A percentile compares a stretch with the other conserved stretches of the same genome.
Conservation (phyloP, 1,284 basidiomycete species). For the Somion occarium region DNA sequence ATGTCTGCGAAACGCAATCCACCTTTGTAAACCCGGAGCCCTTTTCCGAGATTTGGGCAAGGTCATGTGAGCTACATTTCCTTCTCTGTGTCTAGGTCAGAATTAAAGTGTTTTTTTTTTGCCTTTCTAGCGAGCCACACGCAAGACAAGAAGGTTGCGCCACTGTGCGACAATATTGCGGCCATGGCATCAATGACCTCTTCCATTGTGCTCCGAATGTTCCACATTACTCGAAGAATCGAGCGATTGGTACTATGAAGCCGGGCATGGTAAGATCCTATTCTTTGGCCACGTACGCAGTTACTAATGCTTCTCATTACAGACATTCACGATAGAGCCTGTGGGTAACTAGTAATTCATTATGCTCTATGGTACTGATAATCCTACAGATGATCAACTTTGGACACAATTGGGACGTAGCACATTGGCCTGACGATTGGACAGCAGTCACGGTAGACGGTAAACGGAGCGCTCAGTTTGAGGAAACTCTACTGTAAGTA, state of each 20-base stretch:
- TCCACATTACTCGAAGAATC: constrained; percentile 87
- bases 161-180: constrained; percentile 85
- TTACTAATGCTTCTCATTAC: background rate
- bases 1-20: constrained; percentile 84
- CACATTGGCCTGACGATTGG: constrained; percentile 91
- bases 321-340: constrained; percentile 80
- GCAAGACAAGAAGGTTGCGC: constrained; percentile 78
- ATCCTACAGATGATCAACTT: constrained; percentile 85
- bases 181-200: constrained; percentile 85
- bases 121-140: constrained; percentile 64
- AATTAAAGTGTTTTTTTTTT: background rate
- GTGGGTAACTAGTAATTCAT: constrained; percentile 33
- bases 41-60: constrained; percentile 83
- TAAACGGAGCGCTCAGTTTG: constrained; percentile 89
- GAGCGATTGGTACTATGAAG: constrained; percentile 80
- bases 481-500: constrained; percentile 86
- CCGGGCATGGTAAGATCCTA: constrained; percentile 64
- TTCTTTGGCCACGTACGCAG: background rate
- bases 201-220: constrained; percentile 77
- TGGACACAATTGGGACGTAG: constrained; percentile 65
- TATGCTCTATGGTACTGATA: constrained; percentile 12
- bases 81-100: background rate
- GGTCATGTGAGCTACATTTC: constrained; percentile 54
- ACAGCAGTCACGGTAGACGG: constrained; percentile 91
- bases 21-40: constrained; percentile 85